Evolutionary conservation across 2,329 filamentous ascomycete species (phyloP), one percentile per base, ranked within the genome.

Genomic region (Fonsecaea pugnacius): DNA sequence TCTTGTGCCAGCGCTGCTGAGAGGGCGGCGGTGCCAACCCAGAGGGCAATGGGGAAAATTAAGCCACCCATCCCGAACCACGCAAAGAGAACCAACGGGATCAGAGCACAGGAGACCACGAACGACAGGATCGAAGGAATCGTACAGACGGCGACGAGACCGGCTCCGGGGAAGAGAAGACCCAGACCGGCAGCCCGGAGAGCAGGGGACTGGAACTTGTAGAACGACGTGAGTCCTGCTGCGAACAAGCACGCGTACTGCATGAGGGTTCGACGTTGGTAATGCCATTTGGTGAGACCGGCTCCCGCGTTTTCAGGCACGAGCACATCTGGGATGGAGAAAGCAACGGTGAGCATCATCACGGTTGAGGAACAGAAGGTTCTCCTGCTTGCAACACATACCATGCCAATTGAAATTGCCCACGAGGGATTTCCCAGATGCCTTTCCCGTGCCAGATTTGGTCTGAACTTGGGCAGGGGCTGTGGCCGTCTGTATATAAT

Each of bases 61-160:
- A 68, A 27, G 8, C 66, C 66, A 12, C 66, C 66, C 60, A 64
- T 64, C 5, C 63, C 66, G 40, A 68, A 68, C 66, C 66, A 68
- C 4, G 58, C 61, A 43, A 68, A 68, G 48, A 68, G 57, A 7
- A 59, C 54, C 27, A 68, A 30, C 3, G 66, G 66, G 40, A 68
- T 61, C 46, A 68, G 30, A 14, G 61, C 63, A n/a, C 33, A 54
- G 12, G 66, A 61, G 21, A 68, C 30, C 8, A 62, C 30, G 4
- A 68, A 66, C 5, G 55, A 36, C 1, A 62, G 27, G 16, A 66
- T 36, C 27, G 66, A 63, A 12, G 64, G 66, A 2, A 66, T 36
- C 4, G 64, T 68, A 9, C 57, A 58, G 35, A 66, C 66, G 16
- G 63, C 66, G 8, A 66, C 55, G 51, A 66, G 55, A 8, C 66